Percentiles rank a stretch among this genome's conserved stretches.
Conservation (phyloP, 345 rosid genomes). For the Eucalyptus fibrosa region DNA sequence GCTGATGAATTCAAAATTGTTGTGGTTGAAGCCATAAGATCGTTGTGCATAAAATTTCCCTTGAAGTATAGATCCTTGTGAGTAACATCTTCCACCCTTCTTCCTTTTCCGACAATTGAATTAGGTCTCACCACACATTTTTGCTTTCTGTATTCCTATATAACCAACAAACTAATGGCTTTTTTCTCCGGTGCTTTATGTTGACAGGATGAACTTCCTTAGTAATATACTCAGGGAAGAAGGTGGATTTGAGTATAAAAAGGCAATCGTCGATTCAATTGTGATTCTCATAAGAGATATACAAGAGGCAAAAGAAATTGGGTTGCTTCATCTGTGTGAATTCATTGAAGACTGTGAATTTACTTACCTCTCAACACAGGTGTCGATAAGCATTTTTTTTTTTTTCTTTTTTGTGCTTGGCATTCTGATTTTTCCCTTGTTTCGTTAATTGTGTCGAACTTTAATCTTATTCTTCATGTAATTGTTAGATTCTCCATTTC, state of each 20-base stretch:
- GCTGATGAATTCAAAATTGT: constrained; percentile 99
- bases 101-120: not conserved
- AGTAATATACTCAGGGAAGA: constrained; percentile 98
- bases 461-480: not conserved
- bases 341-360: constrained; percentile 99
- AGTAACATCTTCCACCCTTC: constrained; percentile 6
- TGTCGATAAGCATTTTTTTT: not conserved
- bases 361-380: constrained; percentile 98
- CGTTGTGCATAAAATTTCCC: constrained; percentile 89
- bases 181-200: not conserved
- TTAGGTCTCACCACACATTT: not conserved
- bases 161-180: not conserved
- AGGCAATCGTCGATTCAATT: constrained; percentile 95
- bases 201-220: constrained; percentile 90
- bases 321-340: constrained; percentile 95
- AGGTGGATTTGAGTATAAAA: constrained; percentile 99
- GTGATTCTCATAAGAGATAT: constrained; percentile 95
- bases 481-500: constrained; percentile 80
- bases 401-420: not conserved
- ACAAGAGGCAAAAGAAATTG: constrained; percentile 93
- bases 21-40: constrained; percentile 96
- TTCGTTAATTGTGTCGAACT: not conserved
- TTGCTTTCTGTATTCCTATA: not conserved
- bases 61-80: constrained; percentile 92
- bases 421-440: not conserved